phyloP scores from a whole-genome alignment of 768 basidiomycete genomes.

The Xanthoconium stramineum region DNA sequence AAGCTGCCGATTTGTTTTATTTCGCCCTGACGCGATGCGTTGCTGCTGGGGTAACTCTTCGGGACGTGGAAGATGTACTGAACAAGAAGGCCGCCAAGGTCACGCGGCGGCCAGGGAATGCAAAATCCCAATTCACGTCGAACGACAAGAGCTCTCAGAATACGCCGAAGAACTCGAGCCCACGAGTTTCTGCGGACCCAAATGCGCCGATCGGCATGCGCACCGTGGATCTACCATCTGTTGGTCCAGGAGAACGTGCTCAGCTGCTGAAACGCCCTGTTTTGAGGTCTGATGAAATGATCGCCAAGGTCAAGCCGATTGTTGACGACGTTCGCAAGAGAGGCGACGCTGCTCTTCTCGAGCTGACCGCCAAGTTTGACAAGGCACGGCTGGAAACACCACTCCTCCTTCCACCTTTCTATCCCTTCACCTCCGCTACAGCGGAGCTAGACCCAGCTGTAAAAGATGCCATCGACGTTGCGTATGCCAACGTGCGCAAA shows the following conservation, averaged over 20 bases:
- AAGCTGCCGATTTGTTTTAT: conserved; percentile 93
- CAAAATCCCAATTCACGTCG: conserved; percentile 75
- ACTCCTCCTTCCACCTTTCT: conserved; percentile 77
- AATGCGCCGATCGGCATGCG: conserved; percentile 73
- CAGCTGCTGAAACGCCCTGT: conserved; percentile 85
- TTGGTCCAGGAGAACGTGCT: conserved; percentile 52
- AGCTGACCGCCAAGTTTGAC: conserved; percentile 93
- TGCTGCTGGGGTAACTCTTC: conserved; percentile 73
- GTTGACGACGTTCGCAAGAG: conserved; percentile 79
- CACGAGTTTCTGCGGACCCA: conserved; percentile 21
- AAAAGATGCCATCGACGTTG: conserved; percentile 79
- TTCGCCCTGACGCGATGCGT: conserved; percentile 87
- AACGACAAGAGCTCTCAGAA: conserved; percentile 18
- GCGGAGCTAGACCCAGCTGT: conserved; percentile 63
- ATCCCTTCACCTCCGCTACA: conserved; percentile 39
- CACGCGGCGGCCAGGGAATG: conserved; percentile 84
- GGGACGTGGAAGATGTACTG: conserved; percentile 80
- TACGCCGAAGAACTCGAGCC: conserved; percentile 29
- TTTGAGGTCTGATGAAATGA: conserved; percentile 59
- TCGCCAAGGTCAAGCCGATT: conserved; percentile 90
- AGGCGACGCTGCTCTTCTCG: conserved; percentile 84
- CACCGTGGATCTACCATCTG: conserved; percentile 54
- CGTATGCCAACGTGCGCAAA: conserved; percentile 86
- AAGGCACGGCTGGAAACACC: conserved; percentile 68
- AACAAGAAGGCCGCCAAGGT: conserved; percentile 85